Base-by-base conservation (phyloP, 257 asterid genomes). In the Cinchona pubescens region DNA sequence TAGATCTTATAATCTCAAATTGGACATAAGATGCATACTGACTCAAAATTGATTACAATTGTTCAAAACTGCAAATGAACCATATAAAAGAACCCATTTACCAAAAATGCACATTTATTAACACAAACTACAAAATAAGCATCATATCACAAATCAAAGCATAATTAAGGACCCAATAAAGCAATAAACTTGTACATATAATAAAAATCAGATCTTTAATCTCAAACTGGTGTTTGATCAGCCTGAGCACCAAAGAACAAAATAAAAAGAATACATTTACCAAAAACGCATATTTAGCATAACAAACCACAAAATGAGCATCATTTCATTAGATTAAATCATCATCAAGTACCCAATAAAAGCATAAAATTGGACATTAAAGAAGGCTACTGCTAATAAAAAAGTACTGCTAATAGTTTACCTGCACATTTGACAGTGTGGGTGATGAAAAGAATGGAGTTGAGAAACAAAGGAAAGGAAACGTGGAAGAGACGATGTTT, bases 361-460 rank as follows among this genome's bases (percentile, higher is more conserved):
- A n/a, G n/a, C n/a, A n/a, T n/a, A n/a, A n/a, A n/a, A n/a, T n/a
- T n/a, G n/a, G n/a, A n/a, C n/a, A n/a, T n/a, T n/a, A n/a, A n/a
- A n/a, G n/a, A n/a, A n/a, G n/a, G n/a, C n/a, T n/a, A n/a, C n/a
- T n/a, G 2, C 53, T 21, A 10, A 53, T 13, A 32, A 58, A 23
- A 27, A 25, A 25, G 45, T 11, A 40, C 21, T 81, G n/a, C n/a
- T n/a, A n/a, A n/a, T n/a, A n/a, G n/a, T 9, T 40, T 81, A 92
- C 97, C 97, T 71, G 86, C 94, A 78, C 90, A 87, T 61, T 77
- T 86, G 87, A 79, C 80, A 27, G 51, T 61, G 37, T 46, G 80
- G 37, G 51, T 62, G 48, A 75, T 71, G 87, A 85, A 60, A 69
- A 88, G 73, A 67, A 85, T 48, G 77, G 83, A 83, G 81, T 78